Base-by-base conservation (phyloP, 2,329 filamentous ascomycete genomes). In the Lachnellula occidentalis region DNA sequence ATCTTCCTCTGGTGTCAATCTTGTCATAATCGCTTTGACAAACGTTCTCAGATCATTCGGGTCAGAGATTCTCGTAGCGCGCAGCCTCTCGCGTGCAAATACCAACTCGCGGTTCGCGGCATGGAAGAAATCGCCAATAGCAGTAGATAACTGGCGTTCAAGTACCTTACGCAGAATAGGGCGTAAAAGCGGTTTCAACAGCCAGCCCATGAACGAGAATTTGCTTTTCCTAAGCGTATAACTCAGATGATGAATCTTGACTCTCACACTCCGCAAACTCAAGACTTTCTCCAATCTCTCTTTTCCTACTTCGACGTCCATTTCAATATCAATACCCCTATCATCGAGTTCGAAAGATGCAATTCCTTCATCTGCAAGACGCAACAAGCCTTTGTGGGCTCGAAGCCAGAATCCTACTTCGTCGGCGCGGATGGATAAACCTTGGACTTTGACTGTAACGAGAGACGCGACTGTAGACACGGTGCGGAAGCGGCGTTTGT, bases 371-470 rank as follows among this genome's bases (percentile, higher is more conserved):
- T 96, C 91, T 2, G 83, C 81, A 31, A 96, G 77, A 22, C 84
- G 83, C 48, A 95, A 76, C 2, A 95, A 69, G 2, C 89, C 85
- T 14, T 84, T 83, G 68, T 94, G 92, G 0, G 88, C 79, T 9
- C 88, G 87, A 34, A 96, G 75, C 83, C 92, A 95, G 74, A 92
- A 97, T 22, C 92, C 92, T 34, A 97, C 77, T 58, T 96, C 91
- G 22, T 92, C 84, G 2, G 92, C 92, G 41, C 87, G 85, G 51
- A 94, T 78, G 0, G 90, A 95, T 8, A 97, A 74, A 0, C 92
- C 92, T 59, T 90, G 86, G 39, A 96, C 74, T 59, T 88, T 89
- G 66, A 95, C 78, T 1, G 87, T 88, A 60, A 94, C 79, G 2
- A 88, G 76, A 0, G 88, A 91, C 22, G 83, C 86, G 53, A 86